Percentiles rank a stretch among this genome's conserved stretches.
Conservation (phyloP, 2,329 filamentous ascomycete species). For the Apiospora saccharicola region DNA sequence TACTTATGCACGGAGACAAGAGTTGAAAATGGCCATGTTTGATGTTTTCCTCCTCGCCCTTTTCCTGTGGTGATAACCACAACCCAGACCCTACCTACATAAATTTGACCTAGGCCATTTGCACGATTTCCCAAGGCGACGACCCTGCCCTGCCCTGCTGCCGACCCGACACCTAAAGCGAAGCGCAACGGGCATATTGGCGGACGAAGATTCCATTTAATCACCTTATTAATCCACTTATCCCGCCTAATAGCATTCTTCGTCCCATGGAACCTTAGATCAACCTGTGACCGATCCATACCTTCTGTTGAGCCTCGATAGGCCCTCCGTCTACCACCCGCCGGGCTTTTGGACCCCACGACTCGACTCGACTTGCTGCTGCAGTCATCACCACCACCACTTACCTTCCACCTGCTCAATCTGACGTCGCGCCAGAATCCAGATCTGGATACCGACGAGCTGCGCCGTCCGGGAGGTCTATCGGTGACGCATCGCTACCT, state of each 20-base stretch:
- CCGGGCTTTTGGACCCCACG: slow-evolving; percentile 16
- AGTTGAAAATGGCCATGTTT: neutral
- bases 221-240: slow-evolving; percentile 21
- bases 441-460: neutral
- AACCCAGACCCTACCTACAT: neutral
- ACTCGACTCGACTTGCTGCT: slow-evolving; percentile 18
- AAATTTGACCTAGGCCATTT: neutral
- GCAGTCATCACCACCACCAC: slow-evolving; percentile 5
- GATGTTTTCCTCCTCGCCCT: neutral
- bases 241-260: slow-evolving; percentile 20
- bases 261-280: slow-evolving; percentile 8
- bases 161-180: slow-evolving; percentile 13
- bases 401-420: slow-evolving; percentile 1
- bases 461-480: slow-evolving; percentile 1
- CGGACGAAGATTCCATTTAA: slow-evolving; percentile 13
- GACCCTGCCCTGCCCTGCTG: neutral
- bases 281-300: slow-evolving; percentile 19
- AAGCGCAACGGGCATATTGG: slow-evolving; percentile 9
- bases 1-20: neutral
- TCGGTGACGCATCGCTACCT: neutral
- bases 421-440: neutral
- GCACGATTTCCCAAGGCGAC: slow-evolving; percentile 10
- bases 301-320: slow-evolving; percentile 15
- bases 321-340: slow-evolving; percentile 7
- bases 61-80: slow-evolving; percentile 9